Evolutionary conservation across 129 eudicot species (phyloP).

Genomic region (Apium graveolens): DNA sequence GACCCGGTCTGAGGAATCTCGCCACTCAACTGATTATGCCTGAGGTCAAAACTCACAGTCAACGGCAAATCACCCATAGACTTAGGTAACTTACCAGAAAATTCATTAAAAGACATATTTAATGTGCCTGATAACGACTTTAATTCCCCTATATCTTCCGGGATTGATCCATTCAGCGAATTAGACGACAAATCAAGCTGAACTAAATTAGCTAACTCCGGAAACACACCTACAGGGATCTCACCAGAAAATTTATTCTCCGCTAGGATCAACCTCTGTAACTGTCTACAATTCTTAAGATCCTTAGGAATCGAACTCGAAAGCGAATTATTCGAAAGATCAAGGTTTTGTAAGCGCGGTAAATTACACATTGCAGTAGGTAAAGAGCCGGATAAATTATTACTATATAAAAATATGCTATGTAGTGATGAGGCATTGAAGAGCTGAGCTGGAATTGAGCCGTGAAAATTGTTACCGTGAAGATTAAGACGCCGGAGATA

Average conservation of each 20-base stretch:
- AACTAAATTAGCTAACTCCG: conserved; percentile 60
- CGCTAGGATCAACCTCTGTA: conserved; percentile 62
- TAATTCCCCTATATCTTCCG: conserved; percentile 73
- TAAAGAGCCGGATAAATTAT: conserved; percentile 64
- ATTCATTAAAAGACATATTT: conserved; percentile 63
- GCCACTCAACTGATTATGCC: conserved; percentile 54
- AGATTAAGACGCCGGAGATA: conserved; percentile 85
- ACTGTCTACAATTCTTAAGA: conserved; percentile 55
- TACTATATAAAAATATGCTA: conserved; percentile 64
- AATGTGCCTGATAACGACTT: conserved; percentile 75
- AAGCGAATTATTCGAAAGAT: conserved; percentile 61
- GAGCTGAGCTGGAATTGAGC: conserved; percentile 75
- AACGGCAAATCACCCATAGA: conserved; percentile 75
- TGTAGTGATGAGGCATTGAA: conserved; percentile 96
- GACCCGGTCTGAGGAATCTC: conserved; percentile 90
- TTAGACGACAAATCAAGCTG: conserved; percentile 76
- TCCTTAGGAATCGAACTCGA: conserved; percentile 47
- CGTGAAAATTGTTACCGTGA: conserved; percentile 59
- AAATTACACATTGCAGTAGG: conserved; percentile 67
- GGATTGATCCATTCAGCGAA: conserved; percentile 53
- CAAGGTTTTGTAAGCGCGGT: conserved; percentile 66
- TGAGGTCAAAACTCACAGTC: conserved; percentile 88
- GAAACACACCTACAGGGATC: conserved; percentile 62
- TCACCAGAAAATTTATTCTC: conserved; percentile 55
- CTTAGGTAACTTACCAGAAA: conserved; percentile 59